Evolutionary conservation across 352 stramenopile genomes (phyloP).

Genomic region (Phytophthora meadii): DNA sequence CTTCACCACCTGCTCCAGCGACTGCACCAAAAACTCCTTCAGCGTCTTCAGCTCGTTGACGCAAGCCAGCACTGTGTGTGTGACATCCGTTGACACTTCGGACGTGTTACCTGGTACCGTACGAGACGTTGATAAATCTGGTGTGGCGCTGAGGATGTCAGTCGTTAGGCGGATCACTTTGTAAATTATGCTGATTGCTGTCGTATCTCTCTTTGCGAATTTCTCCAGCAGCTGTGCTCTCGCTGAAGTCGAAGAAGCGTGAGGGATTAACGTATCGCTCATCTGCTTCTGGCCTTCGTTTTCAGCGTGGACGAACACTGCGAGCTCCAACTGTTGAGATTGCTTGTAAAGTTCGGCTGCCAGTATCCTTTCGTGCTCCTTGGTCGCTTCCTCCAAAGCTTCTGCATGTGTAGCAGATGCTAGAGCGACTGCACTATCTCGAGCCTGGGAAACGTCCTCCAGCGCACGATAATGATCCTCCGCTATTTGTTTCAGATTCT

Average conservation of each 20-base stretch:
- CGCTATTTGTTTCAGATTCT: conserved; percentile 16
- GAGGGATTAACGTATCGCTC: conserved; percentile 6
- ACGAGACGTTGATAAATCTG: not conserved
- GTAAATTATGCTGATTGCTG: conserved; percentile 69
- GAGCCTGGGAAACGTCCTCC: conserved; percentile 21
- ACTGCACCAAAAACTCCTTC: conserved; percentile 72
- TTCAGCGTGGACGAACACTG: conserved; percentile 31
- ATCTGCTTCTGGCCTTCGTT: conserved; percentile 11
- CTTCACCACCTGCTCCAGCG: conserved; percentile 54
- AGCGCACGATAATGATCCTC: conserved; percentile 15
- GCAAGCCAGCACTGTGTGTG: conserved; percentile 63
- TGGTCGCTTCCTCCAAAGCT: conserved; percentile 23
- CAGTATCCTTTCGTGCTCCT: conserved; percentile 25
- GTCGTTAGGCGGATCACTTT: conserved; percentile 69
- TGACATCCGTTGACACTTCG: conserved; percentile 65
- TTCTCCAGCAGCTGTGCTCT: conserved; percentile 53
- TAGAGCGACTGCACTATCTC: conserved; percentile 16
- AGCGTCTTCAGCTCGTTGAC: conserved; percentile 78
- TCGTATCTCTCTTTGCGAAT: conserved; percentile 66
- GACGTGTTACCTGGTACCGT: not conserved
- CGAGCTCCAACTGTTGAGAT: conserved; percentile 54
- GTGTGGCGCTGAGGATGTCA: conserved; percentile 64
- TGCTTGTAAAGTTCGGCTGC: conserved; percentile 49
- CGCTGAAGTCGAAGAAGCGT: conserved; percentile 9
- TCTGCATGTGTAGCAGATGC: conserved; percentile 25